These are phyloP conservation scores for Talinum fruticosum DNA, from an alignment of 148 eudicot genomes.

Conservation along the genomic window DNA sequence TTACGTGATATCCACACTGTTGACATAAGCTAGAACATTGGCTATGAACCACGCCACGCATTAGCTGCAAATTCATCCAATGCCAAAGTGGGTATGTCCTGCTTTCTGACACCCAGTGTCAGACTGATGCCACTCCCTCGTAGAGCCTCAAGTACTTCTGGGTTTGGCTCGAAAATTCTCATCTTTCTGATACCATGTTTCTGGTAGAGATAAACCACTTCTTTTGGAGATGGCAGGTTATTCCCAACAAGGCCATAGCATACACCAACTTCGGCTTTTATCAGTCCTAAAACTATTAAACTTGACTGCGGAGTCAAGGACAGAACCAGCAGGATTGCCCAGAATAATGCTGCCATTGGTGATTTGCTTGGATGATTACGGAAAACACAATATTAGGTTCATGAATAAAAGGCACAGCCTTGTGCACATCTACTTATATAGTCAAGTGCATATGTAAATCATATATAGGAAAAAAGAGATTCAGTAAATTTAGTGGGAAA, in stretches of 20 bases:
- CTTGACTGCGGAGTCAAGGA: slow-evolving; percentile 7
- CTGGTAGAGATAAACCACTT: slow-evolving; percentile 39
- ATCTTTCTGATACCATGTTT: slow-evolving; percentile 24
- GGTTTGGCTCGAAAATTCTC: slow-evolving; percentile 52
- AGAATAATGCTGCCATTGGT: slow-evolving; percentile 17
- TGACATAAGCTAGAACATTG: slow-evolving; percentile 36
- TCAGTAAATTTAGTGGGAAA: background rate
- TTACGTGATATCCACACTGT: slow-evolving; percentile 28
- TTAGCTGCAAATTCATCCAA: slow-evolving; percentile 31
- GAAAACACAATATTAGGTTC: background rate
- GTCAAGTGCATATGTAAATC: background rate
- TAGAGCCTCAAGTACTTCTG: slow-evolving; percentile 46
- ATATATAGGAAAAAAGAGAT: background rate
- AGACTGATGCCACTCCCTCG: slow-evolving; percentile 39
- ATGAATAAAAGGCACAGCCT: background rate
- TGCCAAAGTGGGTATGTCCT: slow-evolving; percentile 33
- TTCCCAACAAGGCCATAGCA: slow-evolving; percentile 50
- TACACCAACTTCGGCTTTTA: slow-evolving; percentile 28
- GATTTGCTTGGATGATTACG: background rate
- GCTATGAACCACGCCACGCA: slow-evolving; percentile 40
- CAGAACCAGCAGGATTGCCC: slow-evolving; percentile 14
- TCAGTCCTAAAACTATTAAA: slow-evolving; percentile 13
- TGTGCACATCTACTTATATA: background rate
- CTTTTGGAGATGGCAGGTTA: slow-evolving; percentile 42
- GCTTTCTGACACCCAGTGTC: slow-evolving; percentile 41